phyloP scores from a whole-genome alignment of 129 eudicot species.

The Cynara cardunculus region DNA sequence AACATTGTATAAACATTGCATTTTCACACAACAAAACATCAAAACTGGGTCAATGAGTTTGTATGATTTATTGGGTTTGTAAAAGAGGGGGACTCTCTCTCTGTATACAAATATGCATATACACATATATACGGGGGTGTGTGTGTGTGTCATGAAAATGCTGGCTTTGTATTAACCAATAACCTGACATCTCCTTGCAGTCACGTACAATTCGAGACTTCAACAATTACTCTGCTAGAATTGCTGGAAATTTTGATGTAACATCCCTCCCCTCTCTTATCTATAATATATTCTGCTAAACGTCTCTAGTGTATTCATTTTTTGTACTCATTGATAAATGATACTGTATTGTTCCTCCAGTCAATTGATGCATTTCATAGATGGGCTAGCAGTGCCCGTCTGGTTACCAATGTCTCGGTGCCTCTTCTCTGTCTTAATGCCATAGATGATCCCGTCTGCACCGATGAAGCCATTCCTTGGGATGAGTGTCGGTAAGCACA shows the following conservation, averaged over 20 bases:
- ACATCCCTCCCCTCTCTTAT: neutral
- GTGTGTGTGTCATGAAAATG: neutral
- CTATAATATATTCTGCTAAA: neutral
- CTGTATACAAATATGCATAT: no score
- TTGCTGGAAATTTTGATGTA: constrained; percentile 79
- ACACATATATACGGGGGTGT: neutral
- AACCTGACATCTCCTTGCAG: constrained; percentile 31
- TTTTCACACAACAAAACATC: neutral
- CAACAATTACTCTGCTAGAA: constrained; percentile 66
- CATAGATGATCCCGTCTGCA: constrained; percentile 94
- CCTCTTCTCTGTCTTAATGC: constrained; percentile 93
- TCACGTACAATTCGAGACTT: constrained; percentile 73
- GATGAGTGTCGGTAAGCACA: constrained; percentile 73
- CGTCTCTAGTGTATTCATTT: neutral
- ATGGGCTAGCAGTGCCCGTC: constrained; percentile 63
- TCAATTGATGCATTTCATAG: constrained; percentile 86
- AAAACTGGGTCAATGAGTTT: neutral
- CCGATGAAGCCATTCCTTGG: constrained; percentile 92
- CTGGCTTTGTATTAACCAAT: neutral
- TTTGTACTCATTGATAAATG: constrained; percentile 6
- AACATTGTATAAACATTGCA: neutral
- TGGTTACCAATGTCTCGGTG: constrained; percentile 59
- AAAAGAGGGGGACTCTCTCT: neutral
- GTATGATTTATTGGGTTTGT: neutral
- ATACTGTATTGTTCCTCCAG: constrained; percentile 31